Evolutionary conservation across 2,329 filamentous ascomycete species (phyloP), one percentile per base, ranked within the genome.

Genomic region (Zymoseptoria tritici): DNA sequence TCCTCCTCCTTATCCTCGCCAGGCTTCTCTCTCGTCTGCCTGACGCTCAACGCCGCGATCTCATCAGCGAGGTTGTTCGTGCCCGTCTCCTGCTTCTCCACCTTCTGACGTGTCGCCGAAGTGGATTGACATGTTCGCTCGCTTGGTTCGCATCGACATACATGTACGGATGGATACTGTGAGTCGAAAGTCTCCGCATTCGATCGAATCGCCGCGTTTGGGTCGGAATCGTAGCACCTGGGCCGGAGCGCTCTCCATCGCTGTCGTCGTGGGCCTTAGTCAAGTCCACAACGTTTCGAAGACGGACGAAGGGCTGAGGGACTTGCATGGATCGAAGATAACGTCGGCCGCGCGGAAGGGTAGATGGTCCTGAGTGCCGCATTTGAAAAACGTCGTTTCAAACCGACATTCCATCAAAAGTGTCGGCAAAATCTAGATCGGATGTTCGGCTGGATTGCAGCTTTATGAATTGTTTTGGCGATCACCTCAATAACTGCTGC

Each of bases 141-240:
- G 90, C 89, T 71, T 90, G 87, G 60, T 79, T 78, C 0, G 87
- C 84, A 65, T 92, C 88, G 5, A 88, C 84, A 66, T 89, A 91
- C 57, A 78, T 78, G 4, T 24, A 24, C 22, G 66, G 79, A 78
- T 8, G 81, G 78, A 65, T 86, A 83, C 16, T 78, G 74, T 0
- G 80, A 76, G 4, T 81, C 81, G 66, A 84, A 85, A 4, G 73
- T 71, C 20, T 77, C 72, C 4, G 73, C 71, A 20, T 77, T 36
- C 9, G 31, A 36, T 9, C 31, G 31, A 36, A 36, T 36, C 31
- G 31, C 31, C 31, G 9, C 31, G 22, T 24, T 24, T 24, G 22
- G 22, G 22, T 24, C 22, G 22, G 22, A 24, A 24, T 24, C 22
- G 22, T 24, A 16, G 72, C 74, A 65, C 81, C 79, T 3, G 78